A percentile compares a stretch with the other conserved stretches of the same genome.
Evolutionary conservation across 1,284 basidiomycete genomes (phyloP).

Genomic region (Ustilago trichophora): DNA sequence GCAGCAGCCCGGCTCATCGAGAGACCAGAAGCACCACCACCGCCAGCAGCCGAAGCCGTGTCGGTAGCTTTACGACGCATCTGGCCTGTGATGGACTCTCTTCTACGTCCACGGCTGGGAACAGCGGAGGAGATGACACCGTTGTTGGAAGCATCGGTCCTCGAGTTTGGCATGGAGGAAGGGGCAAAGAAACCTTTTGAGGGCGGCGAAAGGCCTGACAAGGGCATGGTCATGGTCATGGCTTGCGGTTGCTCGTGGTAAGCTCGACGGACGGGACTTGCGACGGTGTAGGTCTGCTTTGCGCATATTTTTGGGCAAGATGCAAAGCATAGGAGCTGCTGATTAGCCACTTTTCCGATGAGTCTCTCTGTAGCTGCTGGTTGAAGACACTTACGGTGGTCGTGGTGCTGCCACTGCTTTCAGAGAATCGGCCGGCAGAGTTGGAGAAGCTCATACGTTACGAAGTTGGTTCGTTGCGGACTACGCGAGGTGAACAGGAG

Average conservation of each 20-base stretch:
- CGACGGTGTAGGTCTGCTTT: constrained; percentile 27
- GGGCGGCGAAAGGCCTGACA: constrained; percentile 45
- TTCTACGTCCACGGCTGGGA: constrained; percentile 49
- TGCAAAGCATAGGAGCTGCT: no score
- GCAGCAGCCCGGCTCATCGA: constrained; percentile 33
- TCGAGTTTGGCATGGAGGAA: constrained; percentile 37
- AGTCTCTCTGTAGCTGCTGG: no score
- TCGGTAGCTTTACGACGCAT: constrained; percentile 51
- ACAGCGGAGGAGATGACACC: constrained; percentile 46
- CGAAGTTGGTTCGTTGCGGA: background rate
- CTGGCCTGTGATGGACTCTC: constrained; percentile 55
- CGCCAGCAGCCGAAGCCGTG: constrained; percentile 45
- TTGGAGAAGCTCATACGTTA: constrained; percentile 36
- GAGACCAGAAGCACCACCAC: constrained; percentile 44
- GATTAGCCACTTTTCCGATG: no score
- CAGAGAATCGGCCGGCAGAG: constrained; percentile 22
- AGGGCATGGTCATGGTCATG: constrained; percentile 46
- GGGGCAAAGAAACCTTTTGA: constrained; percentile 49
- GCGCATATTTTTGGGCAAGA: no score
- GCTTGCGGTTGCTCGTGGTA: constrained; percentile 24
- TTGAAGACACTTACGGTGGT: constrained; percentile 26
- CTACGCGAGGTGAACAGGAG: background rate
- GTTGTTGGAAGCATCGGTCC: constrained; percentile 10
- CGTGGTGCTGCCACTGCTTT: constrained; percentile 27
- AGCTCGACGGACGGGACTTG: constrained; percentile 26